Conservation (phyloP, 2,329 filamentous ascomycete species). For the Fusarium sp. region DNA sequence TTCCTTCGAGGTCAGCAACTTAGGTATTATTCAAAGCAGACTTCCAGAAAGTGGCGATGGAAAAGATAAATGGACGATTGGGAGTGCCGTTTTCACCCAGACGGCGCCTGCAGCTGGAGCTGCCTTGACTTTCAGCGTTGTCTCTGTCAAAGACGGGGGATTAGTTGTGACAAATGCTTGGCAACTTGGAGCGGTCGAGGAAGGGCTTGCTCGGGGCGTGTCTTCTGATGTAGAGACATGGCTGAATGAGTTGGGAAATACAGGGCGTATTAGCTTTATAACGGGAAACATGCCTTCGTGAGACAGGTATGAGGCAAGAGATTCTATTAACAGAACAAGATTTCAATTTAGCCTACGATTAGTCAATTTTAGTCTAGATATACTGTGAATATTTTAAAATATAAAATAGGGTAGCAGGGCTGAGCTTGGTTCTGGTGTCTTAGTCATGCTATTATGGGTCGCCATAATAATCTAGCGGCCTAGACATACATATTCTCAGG, state of each 20-base stretch:
- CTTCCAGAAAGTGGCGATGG: fast-evolving
- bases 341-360: too few relatives aligned
- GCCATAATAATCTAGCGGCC: too few relatives aligned
- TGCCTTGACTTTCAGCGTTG: constrained; percentile 1
- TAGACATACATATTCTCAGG: too few relatives aligned
- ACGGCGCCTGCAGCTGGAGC: neutral
- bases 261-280: neutral
- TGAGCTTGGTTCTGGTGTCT: too few relatives aligned
- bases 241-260: constrained; percentile 2
- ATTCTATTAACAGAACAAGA: too few relatives aligned
- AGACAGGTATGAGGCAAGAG: too few relatives aligned
- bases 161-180: constrained; percentile 5
- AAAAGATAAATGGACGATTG: neutral
- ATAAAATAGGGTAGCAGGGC: too few relatives aligned
- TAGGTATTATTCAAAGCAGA: constrained; percentile 7
- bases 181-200: constrained; percentile 15
- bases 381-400: too few relatives aligned
- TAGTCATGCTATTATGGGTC: too few relatives aligned
- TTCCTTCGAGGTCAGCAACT: constrained; percentile 28
- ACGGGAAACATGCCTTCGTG: too few relatives aligned
- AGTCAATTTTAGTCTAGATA: too few relatives aligned
- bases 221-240: constrained; percentile 8
- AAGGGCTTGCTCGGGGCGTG: neutral
- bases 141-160: neutral
- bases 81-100: constrained; percentile 7